These are phyloP conservation scores for Capniomyces stellatus DNA, from an alignment of 371 early-diverging fungal genomes.

Conservation along the genomic window DNA sequence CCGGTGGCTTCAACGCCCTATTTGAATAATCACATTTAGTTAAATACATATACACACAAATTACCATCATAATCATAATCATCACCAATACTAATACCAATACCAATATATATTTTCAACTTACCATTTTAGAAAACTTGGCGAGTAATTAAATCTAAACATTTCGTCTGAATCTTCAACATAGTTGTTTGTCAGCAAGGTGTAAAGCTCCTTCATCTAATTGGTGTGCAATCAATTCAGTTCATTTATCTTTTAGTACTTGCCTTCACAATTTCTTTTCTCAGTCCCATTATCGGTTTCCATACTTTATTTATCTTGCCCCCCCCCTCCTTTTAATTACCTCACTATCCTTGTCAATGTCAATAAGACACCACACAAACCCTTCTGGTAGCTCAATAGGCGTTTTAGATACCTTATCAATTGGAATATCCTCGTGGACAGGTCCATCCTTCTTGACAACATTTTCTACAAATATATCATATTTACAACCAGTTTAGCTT, in stretches of 20 bases:
- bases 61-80: too few relatives aligned
- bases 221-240: too few relatives aligned
- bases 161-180: slow-evolving; percentile 89
- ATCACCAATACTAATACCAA: too few relatives aligned
- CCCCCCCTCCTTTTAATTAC: too few relatives aligned
- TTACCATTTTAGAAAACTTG: slow-evolving; percentile 72
- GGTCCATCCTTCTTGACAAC: slow-evolving; percentile 50
- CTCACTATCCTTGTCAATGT: slow-evolving; percentile 47
- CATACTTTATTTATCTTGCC: too few relatives aligned
- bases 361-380: slow-evolving; percentile 74
- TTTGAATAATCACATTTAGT: too few relatives aligned
- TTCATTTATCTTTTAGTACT: too few relatives aligned
- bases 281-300: too few relatives aligned
- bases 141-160: slow-evolving; percentile 91
- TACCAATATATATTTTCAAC: not conserved
- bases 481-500: too few relatives aligned
- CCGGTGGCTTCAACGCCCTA: slow-evolving; percentile 75
- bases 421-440: slow-evolving; percentile 59
- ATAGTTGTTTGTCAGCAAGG: slow-evolving; percentile 72
- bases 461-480: slow-evolving; percentile 29
- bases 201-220: slow-evolving; percentile 73
- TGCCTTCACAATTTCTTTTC: too few relatives aligned
- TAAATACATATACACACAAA: too few relatives aligned
- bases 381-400: slow-evolving; percentile 70
- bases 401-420: slow-evolving; percentile 58